Evolutionary conservation across 176 grass and related monocot genomes (phyloP), one percentile per base, ranked within the genome.

Genomic region (Triticum urartu): DNA sequence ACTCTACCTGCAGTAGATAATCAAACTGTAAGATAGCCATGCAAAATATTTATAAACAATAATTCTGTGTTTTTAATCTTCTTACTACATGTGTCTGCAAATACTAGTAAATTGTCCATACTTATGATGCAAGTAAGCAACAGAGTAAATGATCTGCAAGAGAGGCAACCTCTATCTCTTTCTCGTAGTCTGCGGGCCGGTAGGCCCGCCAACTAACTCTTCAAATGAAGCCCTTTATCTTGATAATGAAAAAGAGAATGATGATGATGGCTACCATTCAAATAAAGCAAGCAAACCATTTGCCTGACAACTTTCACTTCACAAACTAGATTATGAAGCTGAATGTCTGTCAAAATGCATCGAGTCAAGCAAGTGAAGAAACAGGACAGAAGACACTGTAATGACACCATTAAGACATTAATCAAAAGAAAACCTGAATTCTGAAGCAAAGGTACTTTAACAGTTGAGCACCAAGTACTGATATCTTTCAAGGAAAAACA

Each of bases 1-100:
- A 98, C 87, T 86, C 87, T 90, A 84, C 94, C 94, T 94, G 54
- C 75, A 92, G 50, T 86, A 80, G 59, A 88, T 14, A 81, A 86
- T 48, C 75, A 83, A 72, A 45, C 47, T 73, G 74, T 80, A 83
- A 84, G 81, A 14, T 5, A 70, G 38, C 14, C 33, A 87, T 64
- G 50, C 2, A 68, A 83, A 82, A 9, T 35, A 77, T 62, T 32
- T 76, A 20, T 7, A 30, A 30, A 74, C 8, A 87, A 33, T 0
- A 40, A 79, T 76, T 9, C 15, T 11, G 18, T 60, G 20, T 62
- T 0, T 34, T 14, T 5, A 56, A 7, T 20, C 17, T 47, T 87
- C 13, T 66, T 75, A 15, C 60, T 79, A 74, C 3, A 79, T 2
- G 9, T 79, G 33, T 72, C 42, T 59, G 38, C 42, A 74, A 83